These are phyloP conservation scores for Ogataea methanolica DNA, from an alignment of 805 yeast genomes.

Conservation along the genomic window DNA sequence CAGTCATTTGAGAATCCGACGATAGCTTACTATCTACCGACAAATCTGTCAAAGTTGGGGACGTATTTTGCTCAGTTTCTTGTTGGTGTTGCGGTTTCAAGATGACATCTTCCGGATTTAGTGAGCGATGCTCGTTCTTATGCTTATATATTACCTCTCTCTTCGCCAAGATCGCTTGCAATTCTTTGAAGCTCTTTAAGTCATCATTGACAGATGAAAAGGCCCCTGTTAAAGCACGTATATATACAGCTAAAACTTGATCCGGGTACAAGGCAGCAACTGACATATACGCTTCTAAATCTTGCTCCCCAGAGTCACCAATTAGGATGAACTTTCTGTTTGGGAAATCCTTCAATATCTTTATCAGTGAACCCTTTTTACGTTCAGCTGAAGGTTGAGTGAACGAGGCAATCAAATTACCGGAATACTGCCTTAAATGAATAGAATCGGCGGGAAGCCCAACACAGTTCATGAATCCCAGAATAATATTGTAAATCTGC, in stretches of 20 bases:
- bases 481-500: constrained; percentile 66
- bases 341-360: constrained; percentile 70
- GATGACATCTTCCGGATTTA: not conserved
- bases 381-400: constrained; percentile 85
- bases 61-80: constrained; percentile 2
- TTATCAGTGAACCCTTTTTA: constrained; percentile 60
- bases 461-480: constrained; percentile 48
- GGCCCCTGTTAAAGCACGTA: constrained; percentile 70
- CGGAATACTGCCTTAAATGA: constrained; percentile 83
- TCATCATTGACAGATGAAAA: constrained; percentile 51
- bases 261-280: constrained; percentile 59
- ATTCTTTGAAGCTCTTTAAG: constrained; percentile 17
- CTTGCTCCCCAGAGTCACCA: constrained; percentile 96
- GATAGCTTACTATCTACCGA: not conserved
- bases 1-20: constrained; percentile 3
- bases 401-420: constrained; percentile 73
- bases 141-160: constrained; percentile 5
- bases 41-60: constrained; percentile 12
- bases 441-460: constrained; percentile 76
- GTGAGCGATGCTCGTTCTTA: not conserved
- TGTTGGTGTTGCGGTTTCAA: constrained; percentile 4
- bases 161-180: constrained; percentile 12
- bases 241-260: constrained; percentile 68
- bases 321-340: constrained; percentile 72
- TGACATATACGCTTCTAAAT: constrained; percentile 83